Percentiles rank a stretch among this genome's conserved stretches.
Evolutionary conservation across 2,329 filamentous ascomycete genomes (phyloP).

Genomic region (Metarhizium brunneum): DNA sequence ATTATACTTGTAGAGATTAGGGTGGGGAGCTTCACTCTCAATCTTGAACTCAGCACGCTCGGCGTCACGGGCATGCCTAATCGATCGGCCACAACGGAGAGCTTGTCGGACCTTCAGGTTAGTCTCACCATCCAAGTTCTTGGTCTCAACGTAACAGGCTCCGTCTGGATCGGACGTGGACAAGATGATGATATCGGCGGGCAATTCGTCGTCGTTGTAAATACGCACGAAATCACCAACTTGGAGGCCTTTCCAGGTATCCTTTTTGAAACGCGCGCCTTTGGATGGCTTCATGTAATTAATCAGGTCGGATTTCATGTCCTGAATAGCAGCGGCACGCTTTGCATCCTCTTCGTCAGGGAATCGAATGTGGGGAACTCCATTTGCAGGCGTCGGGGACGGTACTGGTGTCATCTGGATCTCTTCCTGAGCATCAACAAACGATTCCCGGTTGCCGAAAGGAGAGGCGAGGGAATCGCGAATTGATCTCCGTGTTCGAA

Average conservation of each 20-base stretch:
- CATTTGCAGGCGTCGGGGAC: constrained; percentile 53
- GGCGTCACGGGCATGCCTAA: constrained; percentile 87
- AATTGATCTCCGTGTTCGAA: constrained; percentile 23
- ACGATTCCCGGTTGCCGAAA: constrained; percentile 45
- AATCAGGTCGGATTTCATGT: constrained; percentile 52
- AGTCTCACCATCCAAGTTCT: constrained; percentile 95
- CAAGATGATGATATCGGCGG: constrained; percentile 84
- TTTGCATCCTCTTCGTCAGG: constrained; percentile 25
- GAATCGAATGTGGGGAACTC: constrained; percentile 28
- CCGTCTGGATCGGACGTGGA: constrained; percentile 91
- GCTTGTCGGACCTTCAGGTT: constrained; percentile 94
- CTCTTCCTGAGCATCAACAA: constrained; percentile 51
- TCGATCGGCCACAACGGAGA: constrained; percentile 69
- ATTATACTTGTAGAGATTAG: constrained; percentile 93
- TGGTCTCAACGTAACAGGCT: constrained; percentile 95
- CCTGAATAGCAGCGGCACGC: constrained; percentile 29
- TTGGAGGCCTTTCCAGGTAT: constrained; percentile 89
- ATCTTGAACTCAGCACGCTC: constrained; percentile 80
- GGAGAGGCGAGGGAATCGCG: constrained; percentile 36
- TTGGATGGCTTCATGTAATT: constrained; percentile 57
- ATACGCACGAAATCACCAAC: constrained; percentile 95
- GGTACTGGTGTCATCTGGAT: constrained; percentile 96
- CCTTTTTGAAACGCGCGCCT: constrained; percentile 80
- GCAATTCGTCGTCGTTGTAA: constrained; percentile 92
- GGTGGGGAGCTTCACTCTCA: constrained; percentile 83